Percentiles rank a stretch among this genome's conserved stretches.
phyloP scores from a whole-genome alignment of 1,284 basidiomycete species.

The Cryptococcus amylolentus region DNA sequence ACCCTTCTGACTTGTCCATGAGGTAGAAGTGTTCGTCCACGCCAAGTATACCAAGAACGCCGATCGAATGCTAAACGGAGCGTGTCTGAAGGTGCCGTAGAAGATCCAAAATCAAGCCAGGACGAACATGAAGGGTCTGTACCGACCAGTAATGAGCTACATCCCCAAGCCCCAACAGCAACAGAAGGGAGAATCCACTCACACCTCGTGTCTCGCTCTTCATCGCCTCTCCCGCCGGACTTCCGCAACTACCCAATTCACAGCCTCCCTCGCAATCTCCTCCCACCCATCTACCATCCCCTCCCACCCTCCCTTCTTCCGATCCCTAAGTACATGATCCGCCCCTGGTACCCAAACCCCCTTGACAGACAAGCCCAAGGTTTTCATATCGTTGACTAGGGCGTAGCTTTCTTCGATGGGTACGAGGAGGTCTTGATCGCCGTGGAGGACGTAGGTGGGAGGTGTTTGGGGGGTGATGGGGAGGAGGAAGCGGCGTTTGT shows the following conservation, averaged over 20 bases:
- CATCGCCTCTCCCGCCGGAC: neutral
- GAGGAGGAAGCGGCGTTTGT: conserved; percentile 4
- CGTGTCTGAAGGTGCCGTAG: no score
- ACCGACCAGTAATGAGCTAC: no score
- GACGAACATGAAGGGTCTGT: no score
- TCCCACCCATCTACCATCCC: neutral
- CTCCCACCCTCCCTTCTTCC: neutral
- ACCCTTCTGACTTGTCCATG: no score
- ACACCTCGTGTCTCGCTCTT: no score
- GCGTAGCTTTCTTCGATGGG: conserved; percentile 5
- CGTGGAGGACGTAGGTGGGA: conserved; percentile 7
- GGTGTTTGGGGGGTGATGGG: conserved; percentile 1
- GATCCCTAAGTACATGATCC: conserved; percentile 6
- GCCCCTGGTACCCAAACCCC: conserved; percentile 10
- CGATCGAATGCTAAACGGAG: no score
- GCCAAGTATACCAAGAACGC: no score
- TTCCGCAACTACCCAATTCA: neutral
- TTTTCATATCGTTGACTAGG: neutral
- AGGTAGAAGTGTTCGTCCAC: no score
- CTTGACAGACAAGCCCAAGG: neutral
- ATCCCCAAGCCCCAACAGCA: no score
- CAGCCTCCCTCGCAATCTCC: neutral
- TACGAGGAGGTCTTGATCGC: conserved; percentile 7
- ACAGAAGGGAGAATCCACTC: no score
- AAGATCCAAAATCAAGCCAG: no score